Conservation (phyloP, 768 basidiomycete species). For the Tylopilus subfusipes region DNA sequence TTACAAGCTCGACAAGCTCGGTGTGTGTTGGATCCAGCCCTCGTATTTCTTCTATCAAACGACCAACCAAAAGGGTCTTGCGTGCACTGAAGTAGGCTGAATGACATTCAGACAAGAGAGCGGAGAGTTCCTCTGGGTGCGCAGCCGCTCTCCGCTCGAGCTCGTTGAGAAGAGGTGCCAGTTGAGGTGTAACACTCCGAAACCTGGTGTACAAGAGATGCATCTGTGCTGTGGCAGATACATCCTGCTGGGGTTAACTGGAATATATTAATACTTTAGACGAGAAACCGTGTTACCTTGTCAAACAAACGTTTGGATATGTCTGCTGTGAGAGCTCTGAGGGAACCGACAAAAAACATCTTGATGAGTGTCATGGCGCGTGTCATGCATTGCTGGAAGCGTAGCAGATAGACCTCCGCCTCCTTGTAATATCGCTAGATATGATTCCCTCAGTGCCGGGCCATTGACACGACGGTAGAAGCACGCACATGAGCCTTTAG, state of each 20-base stretch:
- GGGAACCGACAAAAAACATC: slow-evolving; percentile 89
- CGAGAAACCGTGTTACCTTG: slow-evolving; percentile 43
- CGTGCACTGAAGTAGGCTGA: slow-evolving; percentile 75
- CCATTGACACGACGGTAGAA: not conserved
- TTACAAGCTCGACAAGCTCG: slow-evolving; percentile 85
- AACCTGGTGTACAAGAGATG: slow-evolving; percentile 93
- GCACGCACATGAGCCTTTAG: slow-evolving; percentile 76
- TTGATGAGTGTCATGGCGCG: slow-evolving; percentile 97
- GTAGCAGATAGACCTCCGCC: slow-evolving; percentile 89
- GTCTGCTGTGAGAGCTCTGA: slow-evolving; percentile 76
- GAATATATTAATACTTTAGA: not conserved
- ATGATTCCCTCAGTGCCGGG: slow-evolving; percentile 1
- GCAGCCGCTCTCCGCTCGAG: slow-evolving; percentile 73
- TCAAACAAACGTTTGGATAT: slow-evolving; percentile 72
- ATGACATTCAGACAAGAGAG: slow-evolving; percentile 84
- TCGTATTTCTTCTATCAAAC: slow-evolving; percentile 78
- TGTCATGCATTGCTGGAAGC: slow-evolving; percentile 98
- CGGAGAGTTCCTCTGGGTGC: slow-evolving; percentile 81
- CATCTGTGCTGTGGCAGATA: slow-evolving; percentile 74
- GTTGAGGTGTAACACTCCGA: slow-evolving; percentile 60
- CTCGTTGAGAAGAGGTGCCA: slow-evolving; percentile 78
- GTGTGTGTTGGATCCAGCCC: slow-evolving; percentile 74
- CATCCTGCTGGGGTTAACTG: slow-evolving; percentile 44
- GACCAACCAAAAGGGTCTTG: slow-evolving; percentile 64
- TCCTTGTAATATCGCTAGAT: slow-evolving; percentile 84